Percentiles rank a stretch among this genome's conserved stretches.
Conservation (phyloP, 495 filamentous ascomycete genomes). For the Tuber aestivum region DNA sequence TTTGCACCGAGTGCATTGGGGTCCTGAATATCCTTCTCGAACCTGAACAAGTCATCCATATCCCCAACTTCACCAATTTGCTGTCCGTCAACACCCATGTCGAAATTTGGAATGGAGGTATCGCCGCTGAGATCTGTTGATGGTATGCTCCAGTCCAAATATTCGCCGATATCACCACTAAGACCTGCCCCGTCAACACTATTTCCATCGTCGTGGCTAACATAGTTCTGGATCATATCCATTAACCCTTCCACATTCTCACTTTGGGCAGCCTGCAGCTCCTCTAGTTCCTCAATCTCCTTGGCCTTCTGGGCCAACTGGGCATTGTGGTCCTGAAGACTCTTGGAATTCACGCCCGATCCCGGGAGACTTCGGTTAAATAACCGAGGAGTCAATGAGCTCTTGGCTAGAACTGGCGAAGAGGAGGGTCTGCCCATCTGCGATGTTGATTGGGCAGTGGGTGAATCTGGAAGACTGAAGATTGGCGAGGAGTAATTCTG, state of each 20-base stretch:
- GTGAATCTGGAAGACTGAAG: conserved; percentile 34
- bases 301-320: conserved; percentile 34
- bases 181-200: conserved; percentile 13
- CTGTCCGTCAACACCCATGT: conserved; percentile 20
- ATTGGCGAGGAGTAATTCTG: conserved; percentile 19
- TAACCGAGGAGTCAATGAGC: conserved; percentile 33
- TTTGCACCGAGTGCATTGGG: neutral
- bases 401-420: conserved; percentile 21
- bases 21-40: conserved; percentile 8
- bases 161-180: conserved; percentile 28
- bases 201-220: conserved; percentile 8
- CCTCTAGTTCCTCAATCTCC: conserved; percentile 39
- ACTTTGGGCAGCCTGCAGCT: conserved; percentile 34
- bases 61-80: conserved; percentile 20
- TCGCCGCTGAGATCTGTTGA: conserved; percentile 23
- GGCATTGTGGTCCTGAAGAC: conserved; percentile 37
- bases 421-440: conserved; percentile 10
- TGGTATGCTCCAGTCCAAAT: conserved; percentile 35
- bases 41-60: conserved; percentile 19
- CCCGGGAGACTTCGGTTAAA: conserved; percentile 19
- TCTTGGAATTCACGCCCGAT: conserved; percentile 28
- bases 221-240: conserved; percentile 40
- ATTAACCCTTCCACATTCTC: conserved; percentile 40
- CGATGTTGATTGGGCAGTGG: conserved; percentile 18
- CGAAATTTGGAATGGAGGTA: conserved; percentile 13